These are phyloP conservation scores for Geotrichum restrictum DNA, from an alignment of 1,139 yeast genomes.

Conservation along the genomic window DNA sequence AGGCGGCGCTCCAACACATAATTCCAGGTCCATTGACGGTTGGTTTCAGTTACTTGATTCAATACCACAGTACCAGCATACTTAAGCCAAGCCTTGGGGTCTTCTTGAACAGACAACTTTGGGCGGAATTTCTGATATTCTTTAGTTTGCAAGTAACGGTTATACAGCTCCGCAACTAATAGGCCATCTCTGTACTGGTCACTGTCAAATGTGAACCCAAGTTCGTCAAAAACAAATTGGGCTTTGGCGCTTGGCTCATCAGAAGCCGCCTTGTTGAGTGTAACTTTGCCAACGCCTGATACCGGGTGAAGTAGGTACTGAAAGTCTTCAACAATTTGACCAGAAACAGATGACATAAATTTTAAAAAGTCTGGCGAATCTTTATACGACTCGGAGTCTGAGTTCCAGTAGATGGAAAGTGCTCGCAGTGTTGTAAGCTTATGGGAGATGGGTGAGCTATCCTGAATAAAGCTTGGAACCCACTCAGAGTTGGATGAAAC, in stretches of 20 bases:
- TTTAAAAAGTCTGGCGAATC: conserved; percentile 28
- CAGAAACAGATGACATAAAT: conserved; percentile 35
- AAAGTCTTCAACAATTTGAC: conserved; percentile 30
- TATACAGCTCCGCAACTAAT: conserved; percentile 76
- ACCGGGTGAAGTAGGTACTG: conserved; percentile 84
- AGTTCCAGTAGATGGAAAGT: conserved; percentile 80
- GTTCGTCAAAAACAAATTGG: conserved; percentile 77
- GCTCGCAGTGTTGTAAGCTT: conserved; percentile 73
- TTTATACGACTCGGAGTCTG: conserved; percentile 48
- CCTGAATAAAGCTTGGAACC: conserved; percentile 79
- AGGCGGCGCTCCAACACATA: conserved; percentile 66
- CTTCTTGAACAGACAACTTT: conserved; percentile 51
- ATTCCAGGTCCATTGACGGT: conserved; percentile 87
- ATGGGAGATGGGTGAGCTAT: conserved; percentile 62
- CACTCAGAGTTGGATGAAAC: conserved; percentile 82
- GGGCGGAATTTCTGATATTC: conserved; percentile 75
- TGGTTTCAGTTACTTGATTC: conserved; percentile 73
- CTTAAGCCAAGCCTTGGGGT: conserved; percentile 75
- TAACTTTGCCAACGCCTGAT: conserved; percentile 77
- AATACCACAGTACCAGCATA: conserved; percentile 72
- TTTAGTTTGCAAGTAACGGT: conserved; percentile 70
- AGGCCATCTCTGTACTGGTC: conserved; percentile 78
- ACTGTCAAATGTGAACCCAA: conserved; percentile 80
- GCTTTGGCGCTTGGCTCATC: conserved; percentile 64
- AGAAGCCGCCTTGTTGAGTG: conserved; percentile 72